Conservation (phyloP, 2,329 filamentous ascomycete species). For the Aspergillus sp. region DNA sequence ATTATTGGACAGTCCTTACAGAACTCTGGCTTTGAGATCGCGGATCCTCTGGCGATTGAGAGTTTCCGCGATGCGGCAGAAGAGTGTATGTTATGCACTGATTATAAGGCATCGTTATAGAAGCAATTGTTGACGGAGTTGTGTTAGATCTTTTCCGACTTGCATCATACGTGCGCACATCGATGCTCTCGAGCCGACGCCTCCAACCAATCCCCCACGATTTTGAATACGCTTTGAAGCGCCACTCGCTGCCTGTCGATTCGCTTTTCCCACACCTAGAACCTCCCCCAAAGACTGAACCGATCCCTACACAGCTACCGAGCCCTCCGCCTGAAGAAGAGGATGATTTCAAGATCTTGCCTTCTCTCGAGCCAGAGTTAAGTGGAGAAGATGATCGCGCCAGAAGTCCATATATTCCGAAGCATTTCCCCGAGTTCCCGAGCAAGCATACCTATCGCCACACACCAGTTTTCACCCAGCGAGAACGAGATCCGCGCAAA, state of each 20-base stretch:
- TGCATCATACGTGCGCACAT: slow-evolving; percentile 53
- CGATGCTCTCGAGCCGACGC: slow-evolving; percentile 59
- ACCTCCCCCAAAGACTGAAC: slow-evolving; percentile 21
- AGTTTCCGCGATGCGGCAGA: slow-evolving; percentile 56
- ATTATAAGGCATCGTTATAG: slow-evolving; percentile 1
- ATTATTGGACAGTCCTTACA: slow-evolving; percentile 55
- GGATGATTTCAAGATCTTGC: slow-evolving; percentile 30
- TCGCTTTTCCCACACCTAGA: slow-evolving; percentile 38
- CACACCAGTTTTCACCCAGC: slow-evolving; percentile 58
- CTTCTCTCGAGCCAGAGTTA: slow-evolving; percentile 54
- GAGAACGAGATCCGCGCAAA: slow-evolving; percentile 60
- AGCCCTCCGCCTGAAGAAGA: slow-evolving; percentile 44
- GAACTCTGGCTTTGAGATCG: slow-evolving; percentile 56
- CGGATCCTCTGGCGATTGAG: slow-evolving; percentile 57
- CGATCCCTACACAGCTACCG: slow-evolving; percentile 33
- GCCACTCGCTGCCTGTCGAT: slow-evolving; percentile 29
- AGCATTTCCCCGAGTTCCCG: slow-evolving; percentile 62
- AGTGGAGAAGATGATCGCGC: slow-evolving; percentile 49
- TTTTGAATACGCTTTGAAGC: slow-evolving; percentile 51
- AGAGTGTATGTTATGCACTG: slow-evolving; percentile 52
- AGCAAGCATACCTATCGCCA: slow-evolving; percentile 64
- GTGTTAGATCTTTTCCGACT: slow-evolving; percentile 56
- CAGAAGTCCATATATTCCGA: slow-evolving; percentile 55
- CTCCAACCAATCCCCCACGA: slow-evolving; percentile 58
- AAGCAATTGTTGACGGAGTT: slow-evolving; percentile 18